phyloP scores from a whole-genome alignment of 2,329 filamentous ascomycete species.

The Acephala macrosclerotiorum region DNA sequence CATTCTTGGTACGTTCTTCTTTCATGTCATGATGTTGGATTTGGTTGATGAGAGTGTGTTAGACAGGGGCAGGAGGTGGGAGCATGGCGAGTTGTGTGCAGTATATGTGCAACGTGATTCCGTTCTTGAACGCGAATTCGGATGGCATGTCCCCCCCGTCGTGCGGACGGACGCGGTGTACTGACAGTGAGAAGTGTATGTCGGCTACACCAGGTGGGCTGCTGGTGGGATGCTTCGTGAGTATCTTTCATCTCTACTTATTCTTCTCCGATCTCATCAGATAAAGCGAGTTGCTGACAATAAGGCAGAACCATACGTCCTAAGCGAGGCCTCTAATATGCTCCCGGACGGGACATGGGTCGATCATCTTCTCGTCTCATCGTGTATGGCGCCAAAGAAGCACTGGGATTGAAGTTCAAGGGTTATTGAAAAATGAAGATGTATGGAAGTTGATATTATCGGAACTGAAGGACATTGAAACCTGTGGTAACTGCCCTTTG shows the following conservation, averaged over 20 bases:
- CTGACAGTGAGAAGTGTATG: background rate
- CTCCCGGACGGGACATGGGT: background rate
- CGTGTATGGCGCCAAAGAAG: background rate
- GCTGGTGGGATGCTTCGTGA: background rate
- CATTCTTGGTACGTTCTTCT: background rate
- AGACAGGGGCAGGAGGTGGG: slow-evolving; percentile 56
- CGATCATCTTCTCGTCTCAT: background rate
- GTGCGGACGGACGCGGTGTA: background rate
- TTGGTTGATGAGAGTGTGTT: background rate
- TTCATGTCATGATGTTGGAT: background rate
- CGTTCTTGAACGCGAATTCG: background rate
- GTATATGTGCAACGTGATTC: slow-evolving; percentile 36
- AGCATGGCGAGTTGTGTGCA: slow-evolving; percentile 38
- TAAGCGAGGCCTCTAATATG: background rate
- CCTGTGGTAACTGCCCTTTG: too few species aligned
- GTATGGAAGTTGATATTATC: too few species aligned
- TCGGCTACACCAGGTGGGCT: background rate
- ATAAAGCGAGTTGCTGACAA: background rate
- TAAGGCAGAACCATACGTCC: background rate
- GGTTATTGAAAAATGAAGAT: too few species aligned
- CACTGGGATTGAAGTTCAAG: too few species aligned
- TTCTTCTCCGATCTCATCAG: background rate
- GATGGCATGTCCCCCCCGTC: background rate
- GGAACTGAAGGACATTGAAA: too few species aligned
- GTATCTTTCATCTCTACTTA: too few species aligned